Conservation (phyloP, 2,329 filamentous ascomycete genomes). For the Neofusicoccum laricinum region DNA sequence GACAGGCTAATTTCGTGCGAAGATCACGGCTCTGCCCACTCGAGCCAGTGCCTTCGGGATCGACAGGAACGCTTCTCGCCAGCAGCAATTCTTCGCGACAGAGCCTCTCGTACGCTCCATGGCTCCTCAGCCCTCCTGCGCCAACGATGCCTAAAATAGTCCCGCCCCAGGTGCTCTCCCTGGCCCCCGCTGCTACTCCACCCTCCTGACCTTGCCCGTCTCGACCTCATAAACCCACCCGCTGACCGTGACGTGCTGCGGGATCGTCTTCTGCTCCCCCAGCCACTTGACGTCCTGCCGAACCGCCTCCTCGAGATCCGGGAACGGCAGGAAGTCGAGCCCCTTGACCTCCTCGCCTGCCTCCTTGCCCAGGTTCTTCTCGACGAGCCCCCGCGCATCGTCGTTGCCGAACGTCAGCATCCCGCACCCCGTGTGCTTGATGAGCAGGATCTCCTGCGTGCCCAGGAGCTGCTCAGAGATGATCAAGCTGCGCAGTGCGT, state of each 20-base stretch:
- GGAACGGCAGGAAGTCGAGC: constrained; percentile 65
- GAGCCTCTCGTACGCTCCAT: background rate
- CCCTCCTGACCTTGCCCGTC: constrained; percentile 59
- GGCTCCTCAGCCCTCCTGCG: background rate
- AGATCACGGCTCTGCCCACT: background rate
- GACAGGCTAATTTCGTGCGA: background rate
- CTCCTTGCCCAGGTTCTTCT: constrained; percentile 55
- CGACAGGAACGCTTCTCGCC: background rate
- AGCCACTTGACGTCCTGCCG: constrained; percentile 64
- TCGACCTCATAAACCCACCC: constrained; percentile 79
- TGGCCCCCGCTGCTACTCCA: constrained; percentile 33
- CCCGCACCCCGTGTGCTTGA: constrained; percentile 74
- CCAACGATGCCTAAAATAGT: background rate
- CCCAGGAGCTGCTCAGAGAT: constrained; percentile 78
- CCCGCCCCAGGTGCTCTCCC: background rate
- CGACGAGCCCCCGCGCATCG: constrained; percentile 54
- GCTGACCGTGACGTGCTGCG: constrained; percentile 59
- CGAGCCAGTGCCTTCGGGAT: background rate
- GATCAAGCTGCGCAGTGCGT: constrained; percentile 70
- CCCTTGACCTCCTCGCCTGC: constrained; percentile 45
- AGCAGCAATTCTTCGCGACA: background rate
- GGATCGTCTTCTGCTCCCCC: constrained; percentile 54
- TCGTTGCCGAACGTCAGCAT: constrained; percentile 68
- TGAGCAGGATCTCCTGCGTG: constrained; percentile 69
- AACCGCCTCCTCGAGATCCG: constrained; percentile 62